Conservation (phyloP, 768 basidiomycete species). For the Tylopilus felleus region DNA sequence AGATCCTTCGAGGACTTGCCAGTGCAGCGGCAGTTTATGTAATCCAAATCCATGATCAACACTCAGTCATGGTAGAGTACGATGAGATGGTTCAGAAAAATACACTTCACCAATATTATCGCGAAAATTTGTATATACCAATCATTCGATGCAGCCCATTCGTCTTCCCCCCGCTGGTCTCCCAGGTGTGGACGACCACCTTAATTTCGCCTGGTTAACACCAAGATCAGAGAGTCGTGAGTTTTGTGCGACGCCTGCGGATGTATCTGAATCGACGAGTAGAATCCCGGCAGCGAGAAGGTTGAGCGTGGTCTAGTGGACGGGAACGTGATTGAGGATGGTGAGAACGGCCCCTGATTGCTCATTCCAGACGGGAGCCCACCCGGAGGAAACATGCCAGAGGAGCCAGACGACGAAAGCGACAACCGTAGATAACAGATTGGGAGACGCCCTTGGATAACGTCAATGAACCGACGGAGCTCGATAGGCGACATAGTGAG, state of each 20-base stretch:
- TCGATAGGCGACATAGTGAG: slow-evolving; percentile 27
- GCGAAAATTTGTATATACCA: slow-evolving; percentile 1
- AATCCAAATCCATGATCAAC: too few species aligned
- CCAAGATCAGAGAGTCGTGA: slow-evolving; percentile 9
- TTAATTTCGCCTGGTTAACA: slow-evolving; percentile 3
- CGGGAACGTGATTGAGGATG: slow-evolving; percentile 13
- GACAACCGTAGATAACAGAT: slow-evolving; percentile 26
- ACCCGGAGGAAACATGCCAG: slow-evolving; percentile 12
- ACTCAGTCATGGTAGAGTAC: too few species aligned
- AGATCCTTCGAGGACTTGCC: slow-evolving; percentile 16
- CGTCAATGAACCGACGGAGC: slow-evolving; percentile 34
- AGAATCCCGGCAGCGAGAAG: slow-evolving; percentile 11
- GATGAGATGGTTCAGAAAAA: neutral
- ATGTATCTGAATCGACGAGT: slow-evolving; percentile 16
- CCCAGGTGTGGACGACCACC: slow-evolving; percentile 11
- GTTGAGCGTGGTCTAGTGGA: slow-evolving; percentile 8
- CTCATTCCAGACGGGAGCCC: slow-evolving; percentile 11
- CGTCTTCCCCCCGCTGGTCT: slow-evolving; percentile 15
- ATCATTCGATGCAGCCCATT: slow-evolving; percentile 10
- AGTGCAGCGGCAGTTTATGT: too few species aligned
- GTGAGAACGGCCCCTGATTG: slow-evolving; percentile 16
- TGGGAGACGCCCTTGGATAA: slow-evolving; percentile 54
- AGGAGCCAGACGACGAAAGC: slow-evolving; percentile 17
- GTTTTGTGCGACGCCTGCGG: slow-evolving; percentile 4
- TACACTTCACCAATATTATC: neutral